Base-by-base conservation (phyloP, 305 asterid species). In the Solanum aculeatissimum region DNA sequence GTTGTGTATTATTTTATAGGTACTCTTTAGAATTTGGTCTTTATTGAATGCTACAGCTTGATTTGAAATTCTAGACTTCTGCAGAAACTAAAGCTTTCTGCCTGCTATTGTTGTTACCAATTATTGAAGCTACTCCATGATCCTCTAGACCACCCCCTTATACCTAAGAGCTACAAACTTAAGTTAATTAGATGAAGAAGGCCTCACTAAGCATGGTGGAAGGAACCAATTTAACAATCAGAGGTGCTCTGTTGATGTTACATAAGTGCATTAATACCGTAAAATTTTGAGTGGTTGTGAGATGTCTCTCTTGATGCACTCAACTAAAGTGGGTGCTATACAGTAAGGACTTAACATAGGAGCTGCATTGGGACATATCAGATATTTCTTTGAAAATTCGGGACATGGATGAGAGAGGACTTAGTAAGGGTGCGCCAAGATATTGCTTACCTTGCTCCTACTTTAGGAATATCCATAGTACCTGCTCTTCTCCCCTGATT, bases 1-100 rank as follows among this genome's bases (percentile, higher is more conserved):
- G 84, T 89, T 72, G 47, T 90, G 66, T 87, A 90, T 85, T 90
- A 89, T 83, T 85, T 90, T 62, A 81, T 90, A 85, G 93, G 93
- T 89, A 87, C 0, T 1, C 49, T 53, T 1, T 29, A 29, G 19
- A 53, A 53, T 85, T 51, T 84, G 23, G 16, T 45, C 35, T 84
- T 75, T 70, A 83, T 0, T 62, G 6, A 0, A 53, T n/a, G 18
- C 29, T 40, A 70, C 18, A 54, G 68, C 83, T 32, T 78, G 68
- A 19, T 77, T 32, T 78, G 83, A 32, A 78, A 32, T 78, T 32
- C 51, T 32, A 3, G 49, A 78, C 51, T 53, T 32, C 1, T 53
- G 42, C 25, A 23, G 55, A 18, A 47, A 32, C 42, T 11, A 32
- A 5, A 19, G 49, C 68, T 32, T 35, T 78, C 13, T 55, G 13